phyloP scores from a whole-genome alignment of 345 rosid species.

The Populus euphratica region DNA sequence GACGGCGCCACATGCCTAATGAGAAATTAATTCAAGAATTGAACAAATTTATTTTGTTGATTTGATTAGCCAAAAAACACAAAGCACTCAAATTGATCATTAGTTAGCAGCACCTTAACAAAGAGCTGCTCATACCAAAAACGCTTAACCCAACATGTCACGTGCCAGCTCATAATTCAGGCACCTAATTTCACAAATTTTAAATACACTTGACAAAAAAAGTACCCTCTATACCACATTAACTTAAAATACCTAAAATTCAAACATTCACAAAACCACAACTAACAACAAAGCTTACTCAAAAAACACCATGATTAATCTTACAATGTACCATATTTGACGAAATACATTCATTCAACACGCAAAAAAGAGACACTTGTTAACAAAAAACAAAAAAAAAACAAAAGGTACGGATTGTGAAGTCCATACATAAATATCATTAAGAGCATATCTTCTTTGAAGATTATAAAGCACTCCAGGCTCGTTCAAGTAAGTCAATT shows the following conservation, averaged over 20 bases:
- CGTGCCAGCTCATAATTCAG: neutral
- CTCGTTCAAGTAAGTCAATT: slow-evolving; percentile 89
- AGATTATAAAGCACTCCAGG: slow-evolving; percentile 91
- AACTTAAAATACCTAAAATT: neutral
- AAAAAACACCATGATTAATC: neutral
- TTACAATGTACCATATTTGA: slow-evolving; percentile 5
- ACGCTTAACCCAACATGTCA: neutral
- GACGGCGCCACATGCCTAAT: no score
- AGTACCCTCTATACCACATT: neutral
- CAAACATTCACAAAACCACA: neutral
- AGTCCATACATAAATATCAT: slow-evolving; percentile 74
- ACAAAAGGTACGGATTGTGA: slow-evolving; percentile 25
- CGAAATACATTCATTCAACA: neutral
- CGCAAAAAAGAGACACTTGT: neutral
- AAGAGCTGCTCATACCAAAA: neutral
- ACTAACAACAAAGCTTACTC: neutral
- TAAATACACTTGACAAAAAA: neutral
- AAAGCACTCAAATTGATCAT: no score
- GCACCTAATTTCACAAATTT: neutral
- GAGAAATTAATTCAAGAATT: no score
- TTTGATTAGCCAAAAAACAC: no score
- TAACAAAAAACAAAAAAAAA: neutral
- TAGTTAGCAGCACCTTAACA: neutral
- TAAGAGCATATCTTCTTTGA: slow-evolving; percentile 78
- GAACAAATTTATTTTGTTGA: no score